Conservation (phyloP, 192 early-diverging fungal genomes). For the Podila epicladia region DNA sequence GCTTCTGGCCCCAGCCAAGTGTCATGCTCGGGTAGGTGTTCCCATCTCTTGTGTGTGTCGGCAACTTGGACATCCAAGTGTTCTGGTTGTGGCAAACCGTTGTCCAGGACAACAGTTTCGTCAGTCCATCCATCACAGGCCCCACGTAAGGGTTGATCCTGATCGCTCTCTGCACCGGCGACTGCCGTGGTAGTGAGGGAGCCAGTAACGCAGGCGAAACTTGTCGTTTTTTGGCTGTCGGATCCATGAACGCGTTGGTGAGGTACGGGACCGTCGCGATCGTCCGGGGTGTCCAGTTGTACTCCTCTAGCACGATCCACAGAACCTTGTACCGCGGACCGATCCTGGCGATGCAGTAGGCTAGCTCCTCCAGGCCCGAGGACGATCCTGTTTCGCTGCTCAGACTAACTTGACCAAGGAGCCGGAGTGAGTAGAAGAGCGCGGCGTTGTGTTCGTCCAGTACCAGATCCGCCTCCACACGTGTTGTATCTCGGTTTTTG, state of each 20-base stretch:
- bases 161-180: not conserved
- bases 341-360: conserved; percentile 7
- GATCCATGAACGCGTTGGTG: not conserved
- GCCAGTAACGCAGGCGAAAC: not conserved
- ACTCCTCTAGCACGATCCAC: conserved; percentile 36
- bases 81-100: not conserved
- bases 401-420: conserved; percentile 12
- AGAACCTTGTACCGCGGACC: conserved; percentile 22
- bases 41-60: not conserved
- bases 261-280: not conserved
- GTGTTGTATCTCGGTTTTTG: not conserved
- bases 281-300: not conserved
- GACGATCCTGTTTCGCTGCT: not conserved
- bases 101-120: conserved; percentile 17
- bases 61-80: conserved; percentile 8
- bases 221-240: not conserved
- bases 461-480: conserved; percentile 26
- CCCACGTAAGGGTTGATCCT: conserved; percentile 23
- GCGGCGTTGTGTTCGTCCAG: conserved; percentile 22
- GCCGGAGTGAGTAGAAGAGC: conserved; percentile 22
- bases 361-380: conserved; percentile 22
- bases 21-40: not conserved
- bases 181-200: not conserved
- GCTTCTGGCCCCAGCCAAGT: not conserved
- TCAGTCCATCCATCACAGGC: conserved; percentile 14